phyloP scores from a whole-genome alignment of 768 basidiomycete genomes.

The Amanita brunnescens region DNA sequence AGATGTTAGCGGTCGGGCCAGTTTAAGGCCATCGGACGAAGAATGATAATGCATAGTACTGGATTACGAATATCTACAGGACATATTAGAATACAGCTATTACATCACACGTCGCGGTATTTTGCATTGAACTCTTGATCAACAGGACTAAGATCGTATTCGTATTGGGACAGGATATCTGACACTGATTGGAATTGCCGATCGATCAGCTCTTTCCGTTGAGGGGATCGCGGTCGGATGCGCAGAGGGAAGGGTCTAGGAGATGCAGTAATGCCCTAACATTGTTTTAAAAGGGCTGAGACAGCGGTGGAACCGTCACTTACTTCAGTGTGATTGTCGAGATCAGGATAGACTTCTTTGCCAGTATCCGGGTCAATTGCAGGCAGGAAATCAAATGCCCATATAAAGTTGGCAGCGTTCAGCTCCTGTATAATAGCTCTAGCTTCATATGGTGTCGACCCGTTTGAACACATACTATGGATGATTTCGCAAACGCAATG shows the following conservation, averaged over 20 bases:
- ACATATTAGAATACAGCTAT: background rate
- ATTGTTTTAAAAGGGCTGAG: too few relatives aligned
- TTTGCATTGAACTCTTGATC: constrained; percentile 8
- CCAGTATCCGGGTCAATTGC: constrained; percentile 9
- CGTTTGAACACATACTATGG: constrained; percentile 10
- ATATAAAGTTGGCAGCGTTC: constrained; percentile 16
- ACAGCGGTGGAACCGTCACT: too few relatives aligned
- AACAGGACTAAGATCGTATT: constrained; percentile 5
- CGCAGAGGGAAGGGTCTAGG: constrained; percentile 9
- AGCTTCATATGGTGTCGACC: constrained; percentile 9
- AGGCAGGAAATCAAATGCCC: constrained; percentile 17
- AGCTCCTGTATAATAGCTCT: too few relatives aligned
- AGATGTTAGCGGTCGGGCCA: too few relatives aligned
- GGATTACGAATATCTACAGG: background rate
- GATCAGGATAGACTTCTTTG: constrained; percentile 5
- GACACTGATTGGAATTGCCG: constrained; percentile 6
- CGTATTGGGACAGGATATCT: constrained; percentile 6
- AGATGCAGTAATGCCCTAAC: constrained; percentile 10
- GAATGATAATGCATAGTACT: too few relatives aligned
- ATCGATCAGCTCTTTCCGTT: constrained; percentile 8
- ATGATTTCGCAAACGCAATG: constrained; percentile 15
- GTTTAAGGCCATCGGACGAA: too few relatives aligned
- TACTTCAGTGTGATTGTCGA: constrained; percentile 8
- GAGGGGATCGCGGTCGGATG: constrained; percentile 9
- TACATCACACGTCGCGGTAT: background rate